These are phyloP conservation scores for Musa acuminata DNA, from an alignment of 176 grass and related monocot genomes.

Conservation along the genomic window DNA sequence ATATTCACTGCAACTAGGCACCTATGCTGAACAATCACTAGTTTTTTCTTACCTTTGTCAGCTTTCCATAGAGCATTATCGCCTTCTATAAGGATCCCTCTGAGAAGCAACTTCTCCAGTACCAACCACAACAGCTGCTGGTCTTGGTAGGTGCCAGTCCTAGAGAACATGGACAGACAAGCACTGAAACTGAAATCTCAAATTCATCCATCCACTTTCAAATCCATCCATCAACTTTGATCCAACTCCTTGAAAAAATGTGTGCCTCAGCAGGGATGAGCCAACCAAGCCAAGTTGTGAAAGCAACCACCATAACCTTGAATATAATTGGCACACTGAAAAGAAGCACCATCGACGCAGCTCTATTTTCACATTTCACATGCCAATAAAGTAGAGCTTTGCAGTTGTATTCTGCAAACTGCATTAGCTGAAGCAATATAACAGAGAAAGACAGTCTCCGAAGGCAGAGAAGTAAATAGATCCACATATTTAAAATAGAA, in stretches of 20 bases:
- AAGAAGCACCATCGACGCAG: not conserved
- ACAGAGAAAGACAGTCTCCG: no score
- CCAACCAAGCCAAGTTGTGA: constrained; percentile 93
- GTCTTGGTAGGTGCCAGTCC: constrained; percentile 61
- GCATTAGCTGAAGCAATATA: not conserved
- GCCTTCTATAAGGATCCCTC: constrained; percentile 89
- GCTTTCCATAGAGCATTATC: constrained; percentile 94
- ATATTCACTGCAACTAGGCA: not conserved
- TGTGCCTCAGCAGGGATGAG: constrained; percentile 59
- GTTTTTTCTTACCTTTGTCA: constrained; percentile 38
- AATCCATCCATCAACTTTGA: constrained; percentile 71
- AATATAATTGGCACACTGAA: constrained; percentile 20
- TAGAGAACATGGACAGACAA: constrained; percentile 86
- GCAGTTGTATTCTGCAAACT: not conserved
- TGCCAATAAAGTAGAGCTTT: not conserved
- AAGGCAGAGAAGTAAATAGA: no score
- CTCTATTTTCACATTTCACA: not conserved
- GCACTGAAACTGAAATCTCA: constrained; percentile 92
- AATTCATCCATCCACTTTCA: constrained; percentile 16
- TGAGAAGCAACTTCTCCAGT: constrained; percentile 97
- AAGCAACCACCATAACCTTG: constrained; percentile 63
- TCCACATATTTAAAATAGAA: no score
- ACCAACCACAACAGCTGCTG: constrained; percentile 97
- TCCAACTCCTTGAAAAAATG: constrained; percentile 47
- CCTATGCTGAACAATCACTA: not conserved